Evolutionary conservation across 768 basidiomycete species (phyloP), one percentile per base, ranked within the genome.

Genomic region (Lactifluus hygrophoroides): DNA sequence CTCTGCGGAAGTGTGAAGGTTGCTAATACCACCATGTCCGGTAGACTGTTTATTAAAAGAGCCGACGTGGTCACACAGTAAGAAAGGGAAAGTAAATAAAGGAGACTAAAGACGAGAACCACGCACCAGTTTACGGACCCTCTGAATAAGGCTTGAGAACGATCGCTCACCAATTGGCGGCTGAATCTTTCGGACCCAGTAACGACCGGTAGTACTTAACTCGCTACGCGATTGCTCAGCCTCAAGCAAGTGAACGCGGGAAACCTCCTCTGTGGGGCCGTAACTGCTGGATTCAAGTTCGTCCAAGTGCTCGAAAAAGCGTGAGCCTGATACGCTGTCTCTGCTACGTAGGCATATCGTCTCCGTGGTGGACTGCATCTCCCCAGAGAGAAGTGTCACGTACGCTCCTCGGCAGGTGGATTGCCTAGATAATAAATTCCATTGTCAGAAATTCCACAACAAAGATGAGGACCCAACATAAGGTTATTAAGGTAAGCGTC

Each of bases 21-120:
- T 89, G 21, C 86, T 87, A 4, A 75, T 27, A 9, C 86, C 87
- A 5, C 86, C 87, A 57, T 87, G 76, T 8, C 88, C 88, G 37
- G 83, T 78, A 3, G 83, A 83, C 30, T 73, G 70, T 78, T 82
- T 54, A n/a, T n/a, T 40, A 35, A 28, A 21, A 46, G 28, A 37
- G 7, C 9, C 27, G 10, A 28, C 32, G 19, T 10, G 23, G 11
- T 38, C 13, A 32, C 10, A 32, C 5, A 32, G 42, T 48, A 13
- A 34, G 56, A 25, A 27, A 21, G 23, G 21, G 19, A 23, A 5
- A 4, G 16, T 3, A 19, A 0, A 16, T 11, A 21, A 5, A 5
- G 42, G 19, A 30, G 4, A 10, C n/a, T 17, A 23, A 7, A 10
- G 37, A 23, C 8, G 28, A 30, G 34, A 9, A 25, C 9, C 42